phyloP scores from a whole-genome alignment of 2,329 filamentous ascomycete species.

The Talaromyces sp. region DNA sequence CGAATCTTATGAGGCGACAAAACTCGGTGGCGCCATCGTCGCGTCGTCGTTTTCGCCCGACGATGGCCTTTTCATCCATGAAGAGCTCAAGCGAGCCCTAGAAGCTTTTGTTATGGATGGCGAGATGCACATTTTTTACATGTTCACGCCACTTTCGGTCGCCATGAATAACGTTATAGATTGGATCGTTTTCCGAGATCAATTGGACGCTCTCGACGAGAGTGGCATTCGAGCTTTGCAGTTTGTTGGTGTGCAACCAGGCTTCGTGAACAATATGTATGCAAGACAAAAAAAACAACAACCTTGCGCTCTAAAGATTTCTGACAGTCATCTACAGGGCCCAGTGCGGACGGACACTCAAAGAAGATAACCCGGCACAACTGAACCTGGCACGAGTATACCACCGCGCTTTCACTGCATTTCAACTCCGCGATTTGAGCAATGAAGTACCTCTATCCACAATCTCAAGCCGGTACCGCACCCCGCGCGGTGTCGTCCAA shows the following conservation, averaged over 20 bases:
- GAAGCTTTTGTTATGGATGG: slow-evolving; percentile 74
- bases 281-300: slow-evolving; percentile 14
- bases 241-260: slow-evolving; percentile 65
- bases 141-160: slow-evolving; percentile 66
- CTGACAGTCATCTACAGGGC: slow-evolving; percentile 46
- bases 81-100: slow-evolving; percentile 63
- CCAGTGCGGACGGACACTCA: slow-evolving; percentile 58
- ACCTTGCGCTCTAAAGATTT: background rate
- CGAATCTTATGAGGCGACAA: slow-evolving; percentile 57
- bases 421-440: slow-evolving; percentile 74
- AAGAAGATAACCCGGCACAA: slow-evolving; percentile 59
- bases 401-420: slow-evolving; percentile 67
- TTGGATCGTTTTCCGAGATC: slow-evolving; percentile 68
- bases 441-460: slow-evolving; percentile 69
- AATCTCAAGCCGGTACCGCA: slow-evolving; percentile 66
- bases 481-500: slow-evolving; percentile 66
- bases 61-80: slow-evolving; percentile 68
- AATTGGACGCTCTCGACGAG: slow-evolving; percentile 66
- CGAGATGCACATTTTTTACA: slow-evolving; percentile 75
- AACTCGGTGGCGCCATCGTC: slow-evolving; percentile 66
- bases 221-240: slow-evolving; percentile 65
- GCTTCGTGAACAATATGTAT: slow-evolving; percentile 63
- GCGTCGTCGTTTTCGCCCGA: slow-evolving; percentile 69
- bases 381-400: slow-evolving; percentile 61
- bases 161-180: slow-evolving; percentile 51